A percentile compares a stretch with the other conserved stretches of the same genome.
These are phyloP conservation scores for Akanthomyces lecanii DNA, from an alignment of 2,329 filamentous ascomycete species.

Conservation along the genomic window DNA sequence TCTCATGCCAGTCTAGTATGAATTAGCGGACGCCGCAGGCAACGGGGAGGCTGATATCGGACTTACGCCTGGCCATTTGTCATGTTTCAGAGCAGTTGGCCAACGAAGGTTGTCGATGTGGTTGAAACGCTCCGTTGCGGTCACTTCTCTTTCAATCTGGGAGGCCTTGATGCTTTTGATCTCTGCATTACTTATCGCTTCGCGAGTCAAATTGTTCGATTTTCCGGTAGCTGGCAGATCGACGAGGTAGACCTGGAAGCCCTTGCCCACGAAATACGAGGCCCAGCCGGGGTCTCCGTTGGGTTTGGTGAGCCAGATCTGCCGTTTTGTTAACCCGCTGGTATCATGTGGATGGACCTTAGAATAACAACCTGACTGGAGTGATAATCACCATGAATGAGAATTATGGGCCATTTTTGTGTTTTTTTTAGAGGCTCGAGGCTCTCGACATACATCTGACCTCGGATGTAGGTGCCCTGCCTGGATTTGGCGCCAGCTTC, in stretches of 20 bases:
- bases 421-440: constrained; percentile 22
- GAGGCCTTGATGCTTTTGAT: constrained; percentile 21
- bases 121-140: constrained; percentile 25
- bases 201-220: constrained; percentile 25
- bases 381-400: constrained; percentile 36
- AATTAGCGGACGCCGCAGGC: neutral
- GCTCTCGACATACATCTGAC: constrained; percentile 35
- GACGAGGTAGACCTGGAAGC: constrained; percentile 40
- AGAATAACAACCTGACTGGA: constrained; percentile 28
- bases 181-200: constrained; percentile 19
- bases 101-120: constrained; percentile 18
- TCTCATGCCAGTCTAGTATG: constrained; percentile 28
- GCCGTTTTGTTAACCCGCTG: neutral
- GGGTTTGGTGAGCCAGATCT: constrained; percentile 44
- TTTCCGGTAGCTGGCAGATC: constrained; percentile 40
- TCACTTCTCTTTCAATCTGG: constrained; percentile 30
- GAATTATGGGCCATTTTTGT: constrained; percentile 26
- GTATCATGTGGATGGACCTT: neutral
- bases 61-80: constrained; percentile 38
- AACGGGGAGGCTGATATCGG: too few species aligned
- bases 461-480: constrained; percentile 21
- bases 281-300: constrained; percentile 44
- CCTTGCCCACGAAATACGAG: constrained; percentile 37
- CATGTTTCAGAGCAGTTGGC: constrained; percentile 27
- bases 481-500: constrained; percentile 16